Base-by-base conservation (phyloP, 2,329 filamentous ascomycete species). In the Aspergillus awamori region DNA sequence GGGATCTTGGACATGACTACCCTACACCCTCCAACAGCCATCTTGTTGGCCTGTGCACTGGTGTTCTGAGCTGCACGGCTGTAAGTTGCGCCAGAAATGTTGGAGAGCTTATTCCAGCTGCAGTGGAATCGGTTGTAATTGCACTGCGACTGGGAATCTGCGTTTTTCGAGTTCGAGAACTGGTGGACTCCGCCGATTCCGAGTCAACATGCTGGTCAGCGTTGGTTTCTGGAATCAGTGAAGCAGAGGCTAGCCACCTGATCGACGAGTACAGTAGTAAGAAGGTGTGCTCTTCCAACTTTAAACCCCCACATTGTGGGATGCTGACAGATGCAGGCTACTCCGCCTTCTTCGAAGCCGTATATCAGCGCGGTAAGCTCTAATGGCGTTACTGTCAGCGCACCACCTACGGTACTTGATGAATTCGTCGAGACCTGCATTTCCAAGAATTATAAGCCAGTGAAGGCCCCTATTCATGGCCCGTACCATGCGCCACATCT, bases 351-450 rank as follows among this genome's bases (percentile, higher is more conserved):
- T 48, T 82, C 77, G 59, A 81, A 78, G 64, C 83, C 84, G 2
- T 87, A 86, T 74, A 78, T 87, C 70, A 86, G 84, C 68, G 84
- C 84, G 15, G 80, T 86, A 62, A 86, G 84, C 64, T 80, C 81
- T 39, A 86, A 84, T 76, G 84, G 84, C 39, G 74, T 87, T 59
- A 87, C 85, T 15, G 81, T 87, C 70, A 86, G 84, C 64, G 85
- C 84, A 49, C 85, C 85, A 20, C 85, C 85, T 7, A 77, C 78
- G 11, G 82, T 81, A 4, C 80, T 84, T 38, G 79, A 81, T 64
- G 77, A 79, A 22, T 79, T 87, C 56, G 82, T 86, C 66, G 75
- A 85, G 57, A 77, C 74, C 20, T 77, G 80, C 30, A 74, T 81
- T 39, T 79, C 85, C 48, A 79, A 79, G 55, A 78, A 80, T 48